These are phyloP conservation scores for Alternaria longipes DNA, from an alignment of 2,329 filamentous ascomycete genomes.

Conservation along the genomic window DNA sequence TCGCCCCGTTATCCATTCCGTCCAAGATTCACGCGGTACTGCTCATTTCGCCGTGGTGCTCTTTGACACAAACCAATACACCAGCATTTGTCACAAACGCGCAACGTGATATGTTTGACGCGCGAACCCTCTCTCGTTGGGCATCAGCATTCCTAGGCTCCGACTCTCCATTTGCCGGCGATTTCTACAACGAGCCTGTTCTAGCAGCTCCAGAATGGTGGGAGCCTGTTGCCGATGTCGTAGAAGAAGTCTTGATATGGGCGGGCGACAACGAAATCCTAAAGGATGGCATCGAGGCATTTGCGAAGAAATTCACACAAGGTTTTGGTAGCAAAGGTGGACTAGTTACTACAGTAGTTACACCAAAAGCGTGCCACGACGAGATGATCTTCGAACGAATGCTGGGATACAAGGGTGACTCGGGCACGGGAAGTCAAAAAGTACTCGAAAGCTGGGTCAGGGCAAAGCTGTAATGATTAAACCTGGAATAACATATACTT, in stretches of 20 bases:
- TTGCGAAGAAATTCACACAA: conserved; percentile 59
- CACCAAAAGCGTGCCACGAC: conserved; percentile 52
- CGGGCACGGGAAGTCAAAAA: conserved; percentile 46
- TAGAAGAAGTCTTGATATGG: conserved; percentile 62
- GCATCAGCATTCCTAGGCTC: conserved; percentile 58
- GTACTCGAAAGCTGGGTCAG: conserved; percentile 53
- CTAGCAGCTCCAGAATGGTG: conserved; percentile 64
- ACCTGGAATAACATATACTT: background rate
- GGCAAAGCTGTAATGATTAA: conserved; percentile 41
- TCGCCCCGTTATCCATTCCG: conserved; percentile 55
- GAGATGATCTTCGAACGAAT: conserved; percentile 55
- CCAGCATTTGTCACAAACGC: conserved; percentile 57
- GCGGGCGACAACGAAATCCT: conserved; percentile 66
- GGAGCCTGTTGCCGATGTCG: conserved; percentile 54
- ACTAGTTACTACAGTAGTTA: conserved; percentile 47
- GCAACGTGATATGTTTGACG: conserved; percentile 62
- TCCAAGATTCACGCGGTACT: conserved; percentile 60
- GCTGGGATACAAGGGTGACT: conserved; percentile 51
- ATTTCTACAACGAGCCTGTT: conserved; percentile 63
- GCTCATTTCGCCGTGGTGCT: conserved; percentile 67
- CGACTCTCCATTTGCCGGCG: conserved; percentile 58
- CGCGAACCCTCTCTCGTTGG: conserved; percentile 57
- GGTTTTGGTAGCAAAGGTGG: conserved; percentile 46
- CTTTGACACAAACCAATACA: conserved; percentile 57
- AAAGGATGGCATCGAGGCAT: conserved; percentile 63